Conservation (phyloP, 108 stramenopile species). For the Skeletonema tropicum region DNA sequence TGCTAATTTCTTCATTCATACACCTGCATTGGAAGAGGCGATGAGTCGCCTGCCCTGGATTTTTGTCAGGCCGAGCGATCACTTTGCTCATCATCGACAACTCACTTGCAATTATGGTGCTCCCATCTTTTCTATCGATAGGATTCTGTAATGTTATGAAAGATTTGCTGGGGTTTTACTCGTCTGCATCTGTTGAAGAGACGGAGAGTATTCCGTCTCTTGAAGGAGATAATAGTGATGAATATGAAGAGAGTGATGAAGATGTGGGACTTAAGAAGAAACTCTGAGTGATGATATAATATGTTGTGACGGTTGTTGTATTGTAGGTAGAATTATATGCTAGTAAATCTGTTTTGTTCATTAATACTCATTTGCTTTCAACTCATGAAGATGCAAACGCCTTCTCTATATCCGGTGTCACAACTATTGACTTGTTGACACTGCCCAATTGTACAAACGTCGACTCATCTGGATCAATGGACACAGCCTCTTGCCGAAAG, state of each 20-base stretch:
- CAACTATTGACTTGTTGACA: constrained; percentile 77
- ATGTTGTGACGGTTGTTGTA: too few species aligned
- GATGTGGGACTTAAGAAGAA: neutral
- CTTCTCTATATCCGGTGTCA: constrained; percentile 71
- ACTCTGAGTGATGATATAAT: neutral
- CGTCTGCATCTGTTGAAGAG: neutral
- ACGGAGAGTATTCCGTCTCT: neutral
- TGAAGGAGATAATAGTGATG: constrained; percentile 5
- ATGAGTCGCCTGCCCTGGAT: constrained; percentile 45
- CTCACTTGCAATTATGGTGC: constrained; percentile 61
- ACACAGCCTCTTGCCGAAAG: constrained; percentile 84
- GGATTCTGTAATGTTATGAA: constrained; percentile 28
- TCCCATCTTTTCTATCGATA: constrained; percentile 55
- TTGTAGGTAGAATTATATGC: neutral
- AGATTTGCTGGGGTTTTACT: neutral
- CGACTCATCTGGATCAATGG: constrained; percentile 64
- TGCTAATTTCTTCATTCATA: constrained; percentile 59
- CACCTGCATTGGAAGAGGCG: constrained; percentile 53
- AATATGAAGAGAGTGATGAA: neutral
- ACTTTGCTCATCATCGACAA: constrained; percentile 61
- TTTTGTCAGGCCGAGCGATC: constrained; percentile 56
- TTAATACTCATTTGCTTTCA: neutral
- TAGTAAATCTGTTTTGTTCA: neutral
- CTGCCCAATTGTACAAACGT: constrained; percentile 67
- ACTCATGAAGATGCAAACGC: neutral